These are phyloP conservation scores for Naganishia kalamii DNA, from an alignment of 768 basidiomycete species.

Conservation along the genomic window DNA sequence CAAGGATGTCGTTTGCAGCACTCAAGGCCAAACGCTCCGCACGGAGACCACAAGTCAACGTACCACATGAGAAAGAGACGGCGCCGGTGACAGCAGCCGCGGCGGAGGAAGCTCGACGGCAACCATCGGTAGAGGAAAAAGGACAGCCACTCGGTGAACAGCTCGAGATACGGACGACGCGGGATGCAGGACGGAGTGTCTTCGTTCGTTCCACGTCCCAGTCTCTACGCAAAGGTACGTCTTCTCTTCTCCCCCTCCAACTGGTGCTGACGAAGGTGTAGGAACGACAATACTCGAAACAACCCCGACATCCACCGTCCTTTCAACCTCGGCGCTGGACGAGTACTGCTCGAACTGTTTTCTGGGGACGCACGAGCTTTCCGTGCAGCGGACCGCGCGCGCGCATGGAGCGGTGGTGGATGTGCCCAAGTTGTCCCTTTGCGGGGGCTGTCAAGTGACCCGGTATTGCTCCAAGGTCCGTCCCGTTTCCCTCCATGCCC, in stretches of 20 bases:
- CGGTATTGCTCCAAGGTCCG: constrained; percentile 72
- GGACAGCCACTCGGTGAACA: too few species aligned
- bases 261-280: background rate
- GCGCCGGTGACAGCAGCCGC: too few species aligned
- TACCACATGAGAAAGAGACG: background rate
- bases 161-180: too few species aligned
- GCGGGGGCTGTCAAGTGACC: constrained; percentile 63
- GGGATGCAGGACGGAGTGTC: too few species aligned
- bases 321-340: background rate
- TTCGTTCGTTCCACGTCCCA: background rate
- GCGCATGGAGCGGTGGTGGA: background rate
- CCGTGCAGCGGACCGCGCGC: background rate
- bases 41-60: too few species aligned
- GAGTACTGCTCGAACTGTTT: background rate
- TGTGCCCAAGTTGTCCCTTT: constrained; percentile 39
- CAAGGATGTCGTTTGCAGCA: background rate
- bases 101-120: too few species aligned
- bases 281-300: background rate
- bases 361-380: background rate
- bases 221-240: background rate
- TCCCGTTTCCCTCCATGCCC: constrained; percentile 20
- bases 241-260: background rate
- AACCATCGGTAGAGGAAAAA: too few species aligned
- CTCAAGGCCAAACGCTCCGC: background rate
- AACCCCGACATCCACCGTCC: background rate